phyloP scores from a whole-genome alignment of 75 land plant species.

The Pinus taeda region DNA sequence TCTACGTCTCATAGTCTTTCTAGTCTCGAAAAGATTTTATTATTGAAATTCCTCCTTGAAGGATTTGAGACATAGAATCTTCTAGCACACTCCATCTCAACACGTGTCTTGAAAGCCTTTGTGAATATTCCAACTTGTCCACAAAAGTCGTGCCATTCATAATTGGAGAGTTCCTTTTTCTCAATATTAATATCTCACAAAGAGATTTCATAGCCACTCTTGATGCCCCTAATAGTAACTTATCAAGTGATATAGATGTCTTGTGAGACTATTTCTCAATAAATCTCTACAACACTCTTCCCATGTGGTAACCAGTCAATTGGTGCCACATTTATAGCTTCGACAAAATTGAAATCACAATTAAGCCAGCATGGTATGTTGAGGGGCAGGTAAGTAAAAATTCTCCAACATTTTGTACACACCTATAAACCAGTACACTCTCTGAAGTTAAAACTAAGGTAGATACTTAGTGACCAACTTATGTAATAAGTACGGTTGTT shows the following conservation, averaged over 20 bases:
- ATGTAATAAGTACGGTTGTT: slow-evolving; percentile 67
- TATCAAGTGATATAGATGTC: slow-evolving; percentile 94
- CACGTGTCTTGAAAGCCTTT: slow-evolving; percentile 69
- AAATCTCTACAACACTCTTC: slow-evolving; percentile 68
- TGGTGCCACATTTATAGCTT: slow-evolving; percentile 83
- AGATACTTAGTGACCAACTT: too few species aligned
- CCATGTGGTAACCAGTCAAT: slow-evolving; percentile 93
- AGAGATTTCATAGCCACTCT: slow-evolving; percentile 36
- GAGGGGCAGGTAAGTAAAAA: too few species aligned
- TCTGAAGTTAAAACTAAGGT: too few species aligned
- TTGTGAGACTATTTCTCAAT: slow-evolving; percentile 48
- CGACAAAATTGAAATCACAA: slow-evolving; percentile 96
- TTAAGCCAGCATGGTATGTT: slow-evolving; percentile 24
- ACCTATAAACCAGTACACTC: too few species aligned
- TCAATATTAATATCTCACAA: slow-evolving; percentile 23
- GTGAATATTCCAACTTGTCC: slow-evolving; percentile 65
- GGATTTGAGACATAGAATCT: slow-evolving; percentile 15
- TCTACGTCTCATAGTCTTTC: too few species aligned
- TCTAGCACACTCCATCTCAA: slow-evolving; percentile 51
- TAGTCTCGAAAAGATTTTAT: too few species aligned
- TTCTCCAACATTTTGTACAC: too few species aligned
- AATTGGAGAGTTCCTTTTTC: slow-evolving; percentile 13
- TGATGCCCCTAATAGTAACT: slow-evolving; percentile 71
- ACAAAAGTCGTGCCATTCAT: slow-evolving; percentile 47
- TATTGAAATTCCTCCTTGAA: background rate